phyloP scores from a whole-genome alignment of 441 rosid genomes.

The Erodium moschatum region DNA sequence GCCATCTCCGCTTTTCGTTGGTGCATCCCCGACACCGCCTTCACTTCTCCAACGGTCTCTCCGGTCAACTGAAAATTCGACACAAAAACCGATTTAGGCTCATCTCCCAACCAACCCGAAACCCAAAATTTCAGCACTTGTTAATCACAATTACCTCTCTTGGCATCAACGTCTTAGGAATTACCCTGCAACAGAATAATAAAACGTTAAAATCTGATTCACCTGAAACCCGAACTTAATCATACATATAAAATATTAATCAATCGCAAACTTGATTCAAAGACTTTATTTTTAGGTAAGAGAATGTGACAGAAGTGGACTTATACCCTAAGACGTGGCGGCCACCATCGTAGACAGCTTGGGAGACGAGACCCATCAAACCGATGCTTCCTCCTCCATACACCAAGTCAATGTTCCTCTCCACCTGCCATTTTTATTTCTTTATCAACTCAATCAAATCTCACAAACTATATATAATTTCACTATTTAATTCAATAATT shows the following conservation, averaged over 20 bases:
- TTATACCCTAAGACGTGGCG: constrained; percentile 56
- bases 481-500: too few species aligned
- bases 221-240: too few species aligned
- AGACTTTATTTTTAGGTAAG: too few species aligned
- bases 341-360: constrained; percentile 60
- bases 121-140: too few species aligned
- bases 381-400: constrained; percentile 30
- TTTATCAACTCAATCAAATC: neutral
- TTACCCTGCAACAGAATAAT: constrained; percentile 35
- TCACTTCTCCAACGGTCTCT: constrained; percentile 53
- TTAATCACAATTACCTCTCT: constrained; percentile 37
- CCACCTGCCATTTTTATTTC: constrained; percentile 34
- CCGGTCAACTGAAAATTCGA: constrained; percentile 42
- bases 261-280: too few species aligned
- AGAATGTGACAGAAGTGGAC: too few species aligned
- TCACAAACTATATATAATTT: too few species aligned
- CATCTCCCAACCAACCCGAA: too few species aligned
- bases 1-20: constrained; percentile 73
- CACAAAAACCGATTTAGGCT: too few species aligned
- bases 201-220: neutral
- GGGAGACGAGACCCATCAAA: constrained; percentile 59
- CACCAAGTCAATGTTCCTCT: constrained; percentile 60
- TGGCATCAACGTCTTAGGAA: constrained; percentile 57
- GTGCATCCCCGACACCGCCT: constrained; percentile 59
- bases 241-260: too few species aligned